A percentile compares a stretch with the other conserved stretches of the same genome.
Conservation (phyloP, 306 rosid genomes). For the Quercus agrifolia region DNA sequence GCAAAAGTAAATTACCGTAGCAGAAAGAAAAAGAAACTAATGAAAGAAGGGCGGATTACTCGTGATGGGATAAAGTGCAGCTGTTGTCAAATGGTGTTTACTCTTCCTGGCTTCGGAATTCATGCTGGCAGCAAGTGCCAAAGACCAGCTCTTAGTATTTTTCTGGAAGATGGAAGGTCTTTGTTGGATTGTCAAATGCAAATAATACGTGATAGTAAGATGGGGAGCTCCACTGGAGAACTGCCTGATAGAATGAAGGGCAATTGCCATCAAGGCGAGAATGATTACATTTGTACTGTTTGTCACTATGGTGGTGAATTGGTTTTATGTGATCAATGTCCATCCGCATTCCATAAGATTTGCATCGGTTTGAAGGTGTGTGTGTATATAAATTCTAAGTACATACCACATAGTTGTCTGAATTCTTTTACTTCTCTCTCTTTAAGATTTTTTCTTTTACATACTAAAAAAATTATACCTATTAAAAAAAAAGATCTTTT, state of each 20-base stretch:
- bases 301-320: constrained; percentile 84
- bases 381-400: background rate
- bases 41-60: constrained; percentile 55
- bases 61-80: constrained; percentile 72
- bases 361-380: constrained; percentile 76
- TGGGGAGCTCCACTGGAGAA: constrained; percentile 19
- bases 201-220: constrained; percentile 29
- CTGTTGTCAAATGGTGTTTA: constrained; percentile 55
- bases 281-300: constrained; percentile 73
- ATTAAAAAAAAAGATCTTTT: too few species aligned
- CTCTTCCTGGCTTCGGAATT: constrained; percentile 43
- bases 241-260: constrained; percentile 15
- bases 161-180: constrained; percentile 68
- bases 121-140: constrained; percentile 50
- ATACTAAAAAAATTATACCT: too few species aligned
- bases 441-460: background rate
- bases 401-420: background rate
- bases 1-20: constrained; percentile 48
- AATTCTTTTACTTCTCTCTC: background rate
- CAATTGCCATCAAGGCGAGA: constrained; percentile 31
- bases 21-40: constrained; percentile 21
- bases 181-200: constrained; percentile 57
- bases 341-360: constrained; percentile 63
- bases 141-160: constrained; percentile 50
- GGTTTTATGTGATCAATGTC: constrained; percentile 80